Conservation (phyloP, 805 yeast genomes). For the Metschnikowia similis region DNA sequence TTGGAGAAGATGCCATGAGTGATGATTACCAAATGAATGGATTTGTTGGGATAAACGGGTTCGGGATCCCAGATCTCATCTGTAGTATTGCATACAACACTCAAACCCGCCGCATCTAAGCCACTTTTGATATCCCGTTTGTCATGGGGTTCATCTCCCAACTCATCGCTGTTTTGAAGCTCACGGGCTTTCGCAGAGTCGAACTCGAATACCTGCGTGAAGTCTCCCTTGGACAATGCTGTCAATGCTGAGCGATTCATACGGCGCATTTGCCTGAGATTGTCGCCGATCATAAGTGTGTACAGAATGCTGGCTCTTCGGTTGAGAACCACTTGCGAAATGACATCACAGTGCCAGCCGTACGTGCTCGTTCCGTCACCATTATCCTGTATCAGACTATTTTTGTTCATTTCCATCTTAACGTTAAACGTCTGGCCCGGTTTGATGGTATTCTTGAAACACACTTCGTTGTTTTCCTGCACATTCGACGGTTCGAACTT, state of each 20-base stretch:
- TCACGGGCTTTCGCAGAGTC: constrained; percentile 10
- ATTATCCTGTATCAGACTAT: constrained; percentile 25
- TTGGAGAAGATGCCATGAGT: constrained; percentile 44
- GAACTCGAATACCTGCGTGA: constrained; percentile 4
- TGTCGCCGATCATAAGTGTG: constrained; percentile 37
- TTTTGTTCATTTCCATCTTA: constrained; percentile 45
- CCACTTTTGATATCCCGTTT: neutral
- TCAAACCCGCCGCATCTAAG: constrained; percentile 9
- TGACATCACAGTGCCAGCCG: constrained; percentile 37
- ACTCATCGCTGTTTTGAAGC: neutral
- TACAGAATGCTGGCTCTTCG: constrained; percentile 26
- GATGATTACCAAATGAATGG: constrained; percentile 38
- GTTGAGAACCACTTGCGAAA: constrained; percentile 41
- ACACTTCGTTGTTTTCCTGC: constrained; percentile 26
- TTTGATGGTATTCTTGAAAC: constrained; percentile 44
- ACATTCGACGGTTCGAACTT: constrained; percentile 22
- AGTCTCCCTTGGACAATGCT: constrained; percentile 14
- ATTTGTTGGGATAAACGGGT: constrained; percentile 21
- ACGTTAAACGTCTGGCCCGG: constrained; percentile 71
- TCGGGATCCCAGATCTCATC: constrained; percentile 31
- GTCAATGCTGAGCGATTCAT: constrained; percentile 23
- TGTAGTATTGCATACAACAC: constrained; percentile 24
- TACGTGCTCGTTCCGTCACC: constrained; percentile 18
- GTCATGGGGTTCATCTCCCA: neutral
- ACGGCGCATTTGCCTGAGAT: constrained; percentile 29